A percentile compares a stretch with the other conserved stretches of the same genome.
phyloP scores from a whole-genome alignment of 2,329 filamentous ascomycete genomes.

The Sclerotinia subarctica region DNA sequence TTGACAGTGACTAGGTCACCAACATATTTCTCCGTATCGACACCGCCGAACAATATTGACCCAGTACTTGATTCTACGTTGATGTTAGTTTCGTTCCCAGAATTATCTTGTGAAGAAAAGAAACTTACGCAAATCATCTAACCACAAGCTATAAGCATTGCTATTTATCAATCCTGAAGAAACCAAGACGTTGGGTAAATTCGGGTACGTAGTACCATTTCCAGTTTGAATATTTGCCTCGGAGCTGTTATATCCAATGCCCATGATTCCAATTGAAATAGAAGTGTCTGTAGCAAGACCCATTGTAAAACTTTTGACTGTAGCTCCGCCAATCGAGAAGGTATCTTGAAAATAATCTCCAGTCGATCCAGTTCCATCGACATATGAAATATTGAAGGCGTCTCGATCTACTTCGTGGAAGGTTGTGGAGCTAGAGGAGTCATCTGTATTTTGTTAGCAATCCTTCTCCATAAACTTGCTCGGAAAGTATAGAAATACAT shows the following conservation, averaged over 20 bases:
- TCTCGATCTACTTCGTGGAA: conserved; percentile 44
- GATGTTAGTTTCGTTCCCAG: conserved; percentile 22
- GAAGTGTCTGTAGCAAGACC: conserved; percentile 51
- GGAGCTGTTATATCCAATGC: conserved; percentile 50
- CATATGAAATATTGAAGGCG: conserved; percentile 59
- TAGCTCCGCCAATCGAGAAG: conserved; percentile 50
- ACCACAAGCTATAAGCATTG: conserved; percentile 42
- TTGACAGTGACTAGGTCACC: conserved; percentile 40
- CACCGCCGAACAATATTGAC: conserved; percentile 46
- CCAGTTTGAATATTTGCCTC: conserved; percentile 48
- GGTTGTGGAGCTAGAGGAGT: conserved; percentile 48
- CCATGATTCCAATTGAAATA: conserved; percentile 55
- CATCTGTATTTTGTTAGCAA: conserved; percentile 42
- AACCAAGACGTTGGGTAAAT: conserved; percentile 38
- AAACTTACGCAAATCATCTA: conserved; percentile 40
- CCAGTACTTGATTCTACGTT: conserved; percentile 35
- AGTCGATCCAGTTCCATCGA: conserved; percentile 52
- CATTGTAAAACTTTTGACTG: conserved; percentile 51
- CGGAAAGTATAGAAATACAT: conserved; percentile 33
- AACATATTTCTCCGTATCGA: conserved; percentile 47
- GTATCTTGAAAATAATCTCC: conserved; percentile 59
- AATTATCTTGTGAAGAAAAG: background rate
- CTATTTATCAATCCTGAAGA: conserved; percentile 45
- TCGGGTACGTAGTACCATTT: conserved; percentile 42
- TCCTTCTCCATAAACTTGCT: background rate